Conservation (phyloP, 1,139 yeast species). For the Debaryomyces psychrophilus region DNA sequence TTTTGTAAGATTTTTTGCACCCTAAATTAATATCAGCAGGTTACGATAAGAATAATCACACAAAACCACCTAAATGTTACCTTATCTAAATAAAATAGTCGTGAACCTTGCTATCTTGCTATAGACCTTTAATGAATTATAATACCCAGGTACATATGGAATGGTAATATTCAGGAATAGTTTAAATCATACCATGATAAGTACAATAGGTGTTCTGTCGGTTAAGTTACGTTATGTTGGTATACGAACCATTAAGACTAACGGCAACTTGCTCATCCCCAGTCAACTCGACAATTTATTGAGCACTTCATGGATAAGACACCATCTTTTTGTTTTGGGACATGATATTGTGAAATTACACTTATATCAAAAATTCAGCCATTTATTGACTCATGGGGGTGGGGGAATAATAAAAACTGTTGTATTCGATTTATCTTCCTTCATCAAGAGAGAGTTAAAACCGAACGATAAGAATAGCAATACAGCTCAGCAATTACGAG, state of each 20-base stretch:
- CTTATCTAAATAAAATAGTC: not conserved
- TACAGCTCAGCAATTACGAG: slow-evolving; percentile 27
- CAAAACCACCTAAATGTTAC: slow-evolving; percentile 3
- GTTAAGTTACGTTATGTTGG: not conserved
- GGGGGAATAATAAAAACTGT: slow-evolving; percentile 41
- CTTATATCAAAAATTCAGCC: slow-evolving; percentile 39
- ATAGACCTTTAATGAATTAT: not conserved
- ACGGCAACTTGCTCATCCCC: slow-evolving; percentile 1
- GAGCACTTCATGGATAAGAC: slow-evolving; percentile 34
- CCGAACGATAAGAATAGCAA: slow-evolving; percentile 18
- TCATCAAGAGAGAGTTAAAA: slow-evolving; percentile 35
- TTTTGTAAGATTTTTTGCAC: not conserved
- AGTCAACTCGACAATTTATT: slow-evolving; percentile 16
- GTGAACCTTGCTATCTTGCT: not conserved
- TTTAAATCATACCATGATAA: not conserved
- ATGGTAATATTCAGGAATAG: not conserved
- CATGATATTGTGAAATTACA: slow-evolving; percentile 39
- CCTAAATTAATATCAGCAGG: not conserved
- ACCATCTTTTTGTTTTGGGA: slow-evolving; percentile 41
- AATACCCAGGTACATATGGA: not conserved
- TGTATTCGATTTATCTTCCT: slow-evolving; percentile 42
- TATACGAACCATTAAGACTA: not conserved
- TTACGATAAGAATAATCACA: slow-evolving; percentile 8
- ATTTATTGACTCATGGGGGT: slow-evolving; percentile 34
- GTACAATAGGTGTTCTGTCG: not conserved